phyloP scores from a whole-genome alignment of 306 rosid species.

The Spatholobus suberectus region DNA sequence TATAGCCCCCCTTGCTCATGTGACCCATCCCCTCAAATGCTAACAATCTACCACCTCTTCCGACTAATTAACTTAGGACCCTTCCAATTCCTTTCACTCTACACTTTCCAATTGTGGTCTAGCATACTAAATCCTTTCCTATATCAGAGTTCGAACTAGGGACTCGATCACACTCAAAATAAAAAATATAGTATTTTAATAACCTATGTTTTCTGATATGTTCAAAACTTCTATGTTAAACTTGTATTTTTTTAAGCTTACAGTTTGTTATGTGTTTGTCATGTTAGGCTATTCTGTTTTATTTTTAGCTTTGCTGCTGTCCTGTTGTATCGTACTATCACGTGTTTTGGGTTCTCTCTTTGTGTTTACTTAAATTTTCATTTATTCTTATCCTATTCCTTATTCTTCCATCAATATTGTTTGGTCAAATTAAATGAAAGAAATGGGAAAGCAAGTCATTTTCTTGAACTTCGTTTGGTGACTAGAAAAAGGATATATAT shows the following conservation, averaged over 20 bases:
- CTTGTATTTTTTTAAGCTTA: background rate
- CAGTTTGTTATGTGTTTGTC: background rate
- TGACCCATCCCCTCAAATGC: background rate
- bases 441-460: background rate
- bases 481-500: background rate
- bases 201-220: slow-evolving; percentile 2
- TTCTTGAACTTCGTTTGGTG: background rate
- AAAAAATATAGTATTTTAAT: background rate
- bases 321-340: background rate
- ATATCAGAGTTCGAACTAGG: background rate
- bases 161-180: background rate
- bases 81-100: background rate
- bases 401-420: background rate
- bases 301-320: background rate
- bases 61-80: background rate
- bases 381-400: background rate
- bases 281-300: background rate
- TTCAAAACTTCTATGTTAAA: background rate
- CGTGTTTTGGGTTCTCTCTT: background rate
- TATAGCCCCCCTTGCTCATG: background rate
- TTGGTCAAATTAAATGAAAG: background rate
- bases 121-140: background rate
- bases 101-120: background rate
- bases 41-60: background rate
- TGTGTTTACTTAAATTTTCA: background rate